phyloP scores from a whole-genome alignment of 331 rosid species.

The Pyrus hybrid region DNA sequence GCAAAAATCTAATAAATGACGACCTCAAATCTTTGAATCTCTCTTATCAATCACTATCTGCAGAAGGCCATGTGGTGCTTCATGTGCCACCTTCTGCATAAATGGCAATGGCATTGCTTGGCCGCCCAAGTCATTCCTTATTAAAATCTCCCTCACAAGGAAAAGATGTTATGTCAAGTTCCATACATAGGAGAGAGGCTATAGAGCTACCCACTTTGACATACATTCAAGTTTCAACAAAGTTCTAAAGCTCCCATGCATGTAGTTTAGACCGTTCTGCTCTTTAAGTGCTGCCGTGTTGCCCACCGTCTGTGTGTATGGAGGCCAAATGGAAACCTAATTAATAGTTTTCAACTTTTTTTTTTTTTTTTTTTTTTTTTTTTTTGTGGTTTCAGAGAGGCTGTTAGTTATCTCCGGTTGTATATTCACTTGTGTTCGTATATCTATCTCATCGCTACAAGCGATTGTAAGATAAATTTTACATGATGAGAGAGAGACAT shows the following conservation, averaged over 20 bases:
- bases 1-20: slow-evolving; percentile 14
- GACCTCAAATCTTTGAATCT: neutral
- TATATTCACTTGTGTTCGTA: too few relatives aligned
- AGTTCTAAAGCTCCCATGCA: neutral
- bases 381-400: too few relatives aligned
- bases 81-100: slow-evolving; percentile 31
- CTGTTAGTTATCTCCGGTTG: too few relatives aligned
- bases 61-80: slow-evolving; percentile 35
- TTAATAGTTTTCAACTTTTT: neutral
- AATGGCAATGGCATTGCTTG: slow-evolving; percentile 31
- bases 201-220: neutral
- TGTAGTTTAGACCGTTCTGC: neutral
- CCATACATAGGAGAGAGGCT: slow-evolving; percentile 11
- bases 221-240: neutral
- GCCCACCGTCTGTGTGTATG: neutral
- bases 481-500: too few relatives aligned
- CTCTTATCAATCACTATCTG: slow-evolving; percentile 29
- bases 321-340: neutral
- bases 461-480: too few relatives aligned
- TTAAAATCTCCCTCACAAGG: neutral
- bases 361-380: neutral
- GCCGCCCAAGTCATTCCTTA: slow-evolving; percentile 26
- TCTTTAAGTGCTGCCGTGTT: neutral
- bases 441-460: too few relatives aligned
- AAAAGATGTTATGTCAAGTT: slow-evolving; percentile 20